phyloP scores from a whole-genome alignment of 345 rosid species.

The Eucalyptus microcorys region DNA sequence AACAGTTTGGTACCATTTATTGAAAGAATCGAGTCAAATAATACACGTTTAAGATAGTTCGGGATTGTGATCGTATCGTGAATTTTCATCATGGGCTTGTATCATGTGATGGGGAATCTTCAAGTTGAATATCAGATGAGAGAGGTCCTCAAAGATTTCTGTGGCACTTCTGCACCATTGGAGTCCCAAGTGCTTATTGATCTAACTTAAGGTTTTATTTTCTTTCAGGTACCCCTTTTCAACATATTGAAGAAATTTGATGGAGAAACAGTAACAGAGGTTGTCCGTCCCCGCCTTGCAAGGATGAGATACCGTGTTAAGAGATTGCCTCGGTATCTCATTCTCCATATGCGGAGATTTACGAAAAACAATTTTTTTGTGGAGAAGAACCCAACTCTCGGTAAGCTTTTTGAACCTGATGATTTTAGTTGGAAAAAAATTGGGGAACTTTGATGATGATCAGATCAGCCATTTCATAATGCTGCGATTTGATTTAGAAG shows the following conservation, averaged over 20 bases:
- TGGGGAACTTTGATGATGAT: neutral
- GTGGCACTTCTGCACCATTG: neutral
- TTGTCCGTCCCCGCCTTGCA: constrained; percentile 75
- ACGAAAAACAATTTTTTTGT: constrained; percentile 87
- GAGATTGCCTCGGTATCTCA: constrained; percentile 66
- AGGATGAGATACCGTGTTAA: constrained; percentile 82
- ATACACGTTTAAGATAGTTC: neutral
- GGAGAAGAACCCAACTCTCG: constrained; percentile 94
- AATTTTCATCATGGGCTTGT: neutral
- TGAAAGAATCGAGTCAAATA: neutral
- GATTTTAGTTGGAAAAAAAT: neutral
- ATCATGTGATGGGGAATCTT: neutral
- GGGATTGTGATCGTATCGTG: neutral
- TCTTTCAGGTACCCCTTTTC: constrained; percentile 50
- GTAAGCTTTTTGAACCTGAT: constrained; percentile 15
- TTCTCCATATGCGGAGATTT: constrained; percentile 80
- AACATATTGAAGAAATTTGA: constrained; percentile 91
- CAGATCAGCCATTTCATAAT: neutral
- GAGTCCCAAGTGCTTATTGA: neutral
- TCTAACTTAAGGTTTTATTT: neutral
- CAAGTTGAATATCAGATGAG: neutral
- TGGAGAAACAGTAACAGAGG: constrained; percentile 49
- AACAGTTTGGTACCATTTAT: neutral
- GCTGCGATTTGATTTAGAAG: neutral
- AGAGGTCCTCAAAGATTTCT: neutral